Base-by-base conservation (phyloP, 2,329 filamentous ascomycete species). In the Pyricularia pennisetigena region DNA sequence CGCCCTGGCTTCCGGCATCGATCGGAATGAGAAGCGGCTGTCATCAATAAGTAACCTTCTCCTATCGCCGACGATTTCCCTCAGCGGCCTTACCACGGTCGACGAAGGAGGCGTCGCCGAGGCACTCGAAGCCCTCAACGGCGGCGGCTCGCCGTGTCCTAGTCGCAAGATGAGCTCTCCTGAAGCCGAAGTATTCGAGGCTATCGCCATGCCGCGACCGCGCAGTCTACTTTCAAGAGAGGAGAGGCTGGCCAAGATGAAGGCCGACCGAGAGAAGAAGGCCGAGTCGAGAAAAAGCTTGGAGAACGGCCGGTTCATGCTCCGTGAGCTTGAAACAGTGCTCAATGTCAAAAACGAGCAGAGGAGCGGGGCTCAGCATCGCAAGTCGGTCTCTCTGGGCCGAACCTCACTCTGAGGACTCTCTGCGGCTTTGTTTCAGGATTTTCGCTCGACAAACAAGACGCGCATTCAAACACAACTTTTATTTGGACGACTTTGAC, bases 241-340 rank as follows among this genome's bases (percentile, higher is more conserved):
- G 74, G 93, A 99, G 79, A 88, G 95, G 62, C 90, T 98, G 73
- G 83, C 85, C 62, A 94, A 91, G 78, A 93, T 97, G 82, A 90
- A 91, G 73, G 94, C 97, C 75, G 94, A 98, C 63, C 86, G 94
- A 69, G 88, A 88, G 68, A 87, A 86, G 71, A 91, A 92, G 75
- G 90, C 90, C 24, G 83, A 87, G 59, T 82, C 88, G 59, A 87
- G 88, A 68, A 91, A 94, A 73, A 90, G 90, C 74, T 82, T 88
- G 63, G 93, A 97, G 70, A 90, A 92, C 12, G 96, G 88, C 71
- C 91, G 89, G 62, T 92, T 90, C 73, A 97, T 99, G 92, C 85
- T 99, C 71, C 89, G 90, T 71, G 95, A 99, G 79, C 83, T 99
- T 69, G 93, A 97, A 80, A 94, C 92, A 71, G 87, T 99, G 70